These are phyloP conservation scores for Hyphodiscus sp. DNA, from an alignment of 2,329 filamentous ascomycete species.

Conservation along the genomic window DNA sequence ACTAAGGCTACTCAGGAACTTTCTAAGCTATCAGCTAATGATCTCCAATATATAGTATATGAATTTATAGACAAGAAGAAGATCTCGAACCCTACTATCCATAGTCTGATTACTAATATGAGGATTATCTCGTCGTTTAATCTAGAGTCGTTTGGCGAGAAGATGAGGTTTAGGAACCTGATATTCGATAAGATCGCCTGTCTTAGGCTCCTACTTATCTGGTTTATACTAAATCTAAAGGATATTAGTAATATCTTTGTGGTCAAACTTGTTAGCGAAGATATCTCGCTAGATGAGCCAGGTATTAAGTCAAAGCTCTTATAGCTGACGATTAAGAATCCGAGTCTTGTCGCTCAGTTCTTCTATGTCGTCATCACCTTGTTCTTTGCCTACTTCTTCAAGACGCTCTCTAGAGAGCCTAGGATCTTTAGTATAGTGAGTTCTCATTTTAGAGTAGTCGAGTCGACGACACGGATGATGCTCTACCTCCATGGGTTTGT, in stretches of 20 bases:
- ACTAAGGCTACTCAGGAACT: slow-evolving; percentile 4
- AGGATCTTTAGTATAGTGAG: slow-evolving; percentile 6
- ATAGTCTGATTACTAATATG: slow-evolving; percentile 14
- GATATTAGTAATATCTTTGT: slow-evolving; percentile 9
- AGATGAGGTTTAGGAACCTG: slow-evolving; percentile 7
- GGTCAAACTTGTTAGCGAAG: slow-evolving; percentile 5
- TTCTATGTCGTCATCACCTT: slow-evolving; percentile 6
- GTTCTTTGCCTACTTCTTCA: slow-evolving; percentile 10
- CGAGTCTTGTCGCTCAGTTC: slow-evolving; percentile 6
- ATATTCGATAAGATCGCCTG: slow-evolving; percentile 7
- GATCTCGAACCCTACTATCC: slow-evolving; percentile 10
- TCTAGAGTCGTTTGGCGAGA: slow-evolving; percentile 10
- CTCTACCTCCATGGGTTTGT: slow-evolving; percentile 9
- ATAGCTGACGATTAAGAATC: slow-evolving; percentile 8
- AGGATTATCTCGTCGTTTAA: slow-evolving; percentile 13
- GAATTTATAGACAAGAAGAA: slow-evolving; percentile 8
- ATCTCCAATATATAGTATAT: slow-evolving; percentile 5
- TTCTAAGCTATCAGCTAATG: slow-evolving; percentile 6
- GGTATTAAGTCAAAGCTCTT: slow-evolving; percentile 6
- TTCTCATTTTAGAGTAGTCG: slow-evolving; percentile 9
- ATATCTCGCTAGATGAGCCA: slow-evolving; percentile 6
- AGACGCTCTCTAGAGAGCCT: slow-evolving; percentile 9
- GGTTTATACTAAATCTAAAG: slow-evolving; percentile 11
- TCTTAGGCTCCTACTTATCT: slow-evolving; percentile 7
- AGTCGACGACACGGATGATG: slow-evolving; percentile 10